Percentiles rank a stretch among this genome's conserved stretches.
Conservation (phyloP, 306 rosid genomes). For the Amphicarpaea edgeworthii region DNA sequence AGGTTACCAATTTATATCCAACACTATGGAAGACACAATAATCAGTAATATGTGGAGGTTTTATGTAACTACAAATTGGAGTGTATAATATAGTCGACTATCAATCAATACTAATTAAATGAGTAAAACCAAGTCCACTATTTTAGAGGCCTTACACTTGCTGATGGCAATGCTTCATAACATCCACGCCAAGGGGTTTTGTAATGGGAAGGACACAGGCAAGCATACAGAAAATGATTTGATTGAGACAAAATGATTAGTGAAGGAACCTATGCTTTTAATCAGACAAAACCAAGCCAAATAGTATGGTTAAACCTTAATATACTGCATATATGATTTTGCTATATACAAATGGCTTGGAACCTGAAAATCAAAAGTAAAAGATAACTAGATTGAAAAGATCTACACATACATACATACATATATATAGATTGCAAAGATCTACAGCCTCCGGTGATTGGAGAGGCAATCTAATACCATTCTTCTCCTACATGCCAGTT, state of each 20-base stretch:
- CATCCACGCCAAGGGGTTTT: constrained; percentile 33
- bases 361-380: constrained; percentile 54
- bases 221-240: constrained; percentile 33
- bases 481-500: constrained; percentile 76
- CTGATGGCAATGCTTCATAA: constrained; percentile 20
- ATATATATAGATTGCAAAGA: constrained; percentile 61
- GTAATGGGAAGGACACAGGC: constrained; percentile 21
- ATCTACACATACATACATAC: constrained; percentile 56
- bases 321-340: constrained; percentile 47
- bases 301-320: constrained; percentile 50
- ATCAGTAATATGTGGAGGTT: neutral
- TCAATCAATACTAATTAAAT: neutral
- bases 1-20: neutral
- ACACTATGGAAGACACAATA: neutral
- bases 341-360: constrained; percentile 56
- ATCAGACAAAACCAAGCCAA: constrained; percentile 46
- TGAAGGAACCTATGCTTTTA: constrained; percentile 33
- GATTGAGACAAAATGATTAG: constrained; percentile 19
- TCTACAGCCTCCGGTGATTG: constrained; percentile 68
- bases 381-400: constrained; percentile 51
- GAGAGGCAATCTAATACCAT: constrained; percentile 67
- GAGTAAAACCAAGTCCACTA: neutral
- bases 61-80: constrained; percentile 12
- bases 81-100: neutral
- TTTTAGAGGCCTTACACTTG: constrained; percentile 31